Base-by-base conservation (phyloP, 345 rosid species). In the Trapa incisa region DNA sequence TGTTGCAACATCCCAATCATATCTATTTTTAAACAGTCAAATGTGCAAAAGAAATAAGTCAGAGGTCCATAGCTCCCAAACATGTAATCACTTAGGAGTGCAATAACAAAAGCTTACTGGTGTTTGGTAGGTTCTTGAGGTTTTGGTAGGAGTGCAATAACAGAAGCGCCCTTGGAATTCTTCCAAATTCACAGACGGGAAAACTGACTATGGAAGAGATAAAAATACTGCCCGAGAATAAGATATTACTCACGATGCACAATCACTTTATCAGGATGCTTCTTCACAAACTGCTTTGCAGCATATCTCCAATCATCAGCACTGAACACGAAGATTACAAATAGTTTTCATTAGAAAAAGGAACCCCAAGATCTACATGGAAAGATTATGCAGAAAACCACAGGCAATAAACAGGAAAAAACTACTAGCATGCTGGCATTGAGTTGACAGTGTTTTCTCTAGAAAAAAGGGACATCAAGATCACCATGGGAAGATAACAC, bases 1-100 rank as follows among this genome's bases (percentile, higher is more conserved):
- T 53, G 99, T 91, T 60, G 99, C 97, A 67, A 91, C 99, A 84
- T 94, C 99, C 99, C 99, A 94, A 64, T 94, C 96, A 70, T 92
- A 86, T 77, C 91, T 84, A 74, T n/a, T 5, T 78, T 73, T 39
- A 1, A 48, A 64, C 67, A 60, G 37, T n/a, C 57, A 71, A 37
- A 43, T 41, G 70, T 70, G 38, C 16, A 47, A 37, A 64, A 22
- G 29, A 35, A 45, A 64, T 29, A 60, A 13, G 37, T 38, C n/a
- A 61, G 11, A 67, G 17, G 32, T 3, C 13, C 68, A 16, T 32
- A 33, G 45, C 65, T 57, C 43, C 43, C 0, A 41, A 4, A 41
- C 6, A 41, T 41, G 43, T 41, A 41, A 41, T 41, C 43, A 41
- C 43, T 41, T 41, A 41, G 0, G 39, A 13, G 54, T 38, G 47